These are phyloP conservation scores for Auriscalpium microsporum DNA, from an alignment of 768 basidiomycete species.

Conservation along the genomic window DNA sequence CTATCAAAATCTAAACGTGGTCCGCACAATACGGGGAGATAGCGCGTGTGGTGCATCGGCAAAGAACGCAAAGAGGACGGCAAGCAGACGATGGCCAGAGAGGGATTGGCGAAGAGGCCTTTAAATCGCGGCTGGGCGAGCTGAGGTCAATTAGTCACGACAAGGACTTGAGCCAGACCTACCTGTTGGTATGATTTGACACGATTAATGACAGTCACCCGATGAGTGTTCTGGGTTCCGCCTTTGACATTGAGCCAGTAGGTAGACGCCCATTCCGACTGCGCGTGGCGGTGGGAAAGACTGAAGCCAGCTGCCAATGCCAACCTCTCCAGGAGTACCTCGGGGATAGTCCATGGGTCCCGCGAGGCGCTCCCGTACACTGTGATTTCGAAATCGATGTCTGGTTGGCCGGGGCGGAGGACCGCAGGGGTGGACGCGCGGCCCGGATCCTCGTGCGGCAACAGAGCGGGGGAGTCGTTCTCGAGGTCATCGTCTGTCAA, in stretches of 20 bases:
- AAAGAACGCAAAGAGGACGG: conserved; percentile 35
- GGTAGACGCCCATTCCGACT: conserved; percentile 16
- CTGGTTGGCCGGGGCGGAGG: conserved; percentile 18
- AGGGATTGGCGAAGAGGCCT: conserved; percentile 37
- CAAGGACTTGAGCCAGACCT: conserved; percentile 20
- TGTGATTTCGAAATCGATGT: conserved; percentile 46
- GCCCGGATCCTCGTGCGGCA: conserved; percentile 4
- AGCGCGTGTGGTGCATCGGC: conserved; percentile 33
- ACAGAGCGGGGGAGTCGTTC: not conserved
- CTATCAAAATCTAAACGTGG: conserved; percentile 15
- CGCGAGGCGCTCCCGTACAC: conserved; percentile 58
- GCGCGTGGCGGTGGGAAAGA: conserved; percentile 10
- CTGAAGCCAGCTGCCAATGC: conserved; percentile 27
- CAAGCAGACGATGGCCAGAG: conserved; percentile 61
- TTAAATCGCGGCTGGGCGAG: conserved; percentile 31
- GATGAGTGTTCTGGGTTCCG: conserved; percentile 13
- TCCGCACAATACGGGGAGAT: conserved; percentile 46
- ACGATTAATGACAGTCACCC: conserved; percentile 33
- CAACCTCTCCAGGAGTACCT: conserved; percentile 50
- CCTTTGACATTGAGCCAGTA: conserved; percentile 21
- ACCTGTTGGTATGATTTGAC: conserved; percentile 29
- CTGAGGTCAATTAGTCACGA: conserved; percentile 29
- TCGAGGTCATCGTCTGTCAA: conserved; percentile 14
- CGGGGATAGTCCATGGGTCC: conserved; percentile 55
- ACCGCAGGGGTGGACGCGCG: conserved; percentile 29